Conservation (phyloP, 148 eudicot species). For the Pharnaceum exiguum region DNA sequence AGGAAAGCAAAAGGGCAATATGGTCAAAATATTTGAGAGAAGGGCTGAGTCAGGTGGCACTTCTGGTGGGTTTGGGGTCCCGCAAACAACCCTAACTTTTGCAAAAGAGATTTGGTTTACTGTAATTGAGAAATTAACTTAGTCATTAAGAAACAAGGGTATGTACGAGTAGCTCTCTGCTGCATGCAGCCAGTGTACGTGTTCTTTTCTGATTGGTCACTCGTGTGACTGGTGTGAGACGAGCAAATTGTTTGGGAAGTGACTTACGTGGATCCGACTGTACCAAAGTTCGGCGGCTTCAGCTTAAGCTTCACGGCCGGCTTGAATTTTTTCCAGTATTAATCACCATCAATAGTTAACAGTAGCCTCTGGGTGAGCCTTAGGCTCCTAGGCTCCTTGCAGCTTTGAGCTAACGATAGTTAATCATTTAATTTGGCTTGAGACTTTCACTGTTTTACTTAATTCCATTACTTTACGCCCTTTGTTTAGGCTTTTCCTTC, state of each 20-base stretch:
- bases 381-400: background rate
- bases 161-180: background rate
- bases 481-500: background rate
- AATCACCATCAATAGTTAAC: too few relatives aligned
- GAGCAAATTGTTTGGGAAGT: background rate
- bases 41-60: conserved; percentile 25
- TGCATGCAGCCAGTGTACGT: conserved; percentile 1
- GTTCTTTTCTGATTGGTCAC: background rate
- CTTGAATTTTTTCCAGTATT: too few relatives aligned
- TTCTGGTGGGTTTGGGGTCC: conserved; percentile 20
- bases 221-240: conserved; percentile 16
- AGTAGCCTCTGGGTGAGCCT: background rate
- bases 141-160: conserved; percentile 33
- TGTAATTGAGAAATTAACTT: conserved; percentile 42
- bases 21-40: conserved; percentile 5
- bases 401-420: background rate
- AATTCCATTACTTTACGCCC: background rate
- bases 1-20: conserved; percentile 20
- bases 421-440: conserved; percentile 3
- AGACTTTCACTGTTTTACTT: background rate
- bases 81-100: conserved; percentile 10
- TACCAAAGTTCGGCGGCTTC: background rate
- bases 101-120: conserved; percentile 5
- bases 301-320: too few relatives aligned
- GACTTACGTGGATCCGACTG: conserved; percentile 6